phyloP scores from a whole-genome alignment of 177 flowering plant species.

The Telopea speciosissima region DNA sequence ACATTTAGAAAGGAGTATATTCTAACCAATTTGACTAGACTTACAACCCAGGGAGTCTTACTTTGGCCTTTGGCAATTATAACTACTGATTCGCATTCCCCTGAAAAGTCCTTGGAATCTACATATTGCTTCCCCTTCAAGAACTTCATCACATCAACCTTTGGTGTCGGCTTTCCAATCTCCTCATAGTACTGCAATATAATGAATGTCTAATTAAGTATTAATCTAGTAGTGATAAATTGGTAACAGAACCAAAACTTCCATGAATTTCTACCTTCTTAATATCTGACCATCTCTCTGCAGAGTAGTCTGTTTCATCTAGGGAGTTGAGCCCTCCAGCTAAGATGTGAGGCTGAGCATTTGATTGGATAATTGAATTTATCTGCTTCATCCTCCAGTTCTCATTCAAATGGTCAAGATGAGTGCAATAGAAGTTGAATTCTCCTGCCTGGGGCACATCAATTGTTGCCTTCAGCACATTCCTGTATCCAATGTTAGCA shows the following conservation, averaged over 20 bases:
- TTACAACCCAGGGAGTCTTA: constrained; percentile 18
- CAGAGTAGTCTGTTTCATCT: constrained; percentile 79
- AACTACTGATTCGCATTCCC: constrained; percentile 88
- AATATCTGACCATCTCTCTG: constrained; percentile 86
- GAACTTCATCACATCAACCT: constrained; percentile 73
- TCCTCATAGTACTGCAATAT: constrained; percentile 80
- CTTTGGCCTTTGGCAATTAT: constrained; percentile 98
- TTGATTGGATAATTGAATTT: constrained; percentile 59
- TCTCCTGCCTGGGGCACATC: constrained; percentile 83
- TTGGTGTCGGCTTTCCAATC: constrained; percentile 90
- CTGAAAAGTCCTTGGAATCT: constrained; percentile 84
- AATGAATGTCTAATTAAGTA: neutral
- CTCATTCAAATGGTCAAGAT: constrained; percentile 87
- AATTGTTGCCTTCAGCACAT: constrained; percentile 77
- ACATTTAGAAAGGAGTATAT: neutral
- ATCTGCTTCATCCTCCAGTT: constrained; percentile 97
- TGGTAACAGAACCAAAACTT: neutral
- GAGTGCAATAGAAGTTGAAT: constrained; percentile 77
- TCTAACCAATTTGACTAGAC: neutral
- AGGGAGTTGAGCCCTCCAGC: constrained; percentile 91
- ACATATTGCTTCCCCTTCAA: constrained; percentile 62
- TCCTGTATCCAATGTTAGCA: constrained; percentile 38
- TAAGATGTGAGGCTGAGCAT: constrained; percentile 61
- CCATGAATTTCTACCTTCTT: constrained; percentile 45
- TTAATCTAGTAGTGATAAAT: neutral